Percentiles rank a stretch among this genome's conserved stretches.
Conservation (phyloP, 2,329 filamentous ascomycete genomes). For the Epichloe glyceriae region DNA sequence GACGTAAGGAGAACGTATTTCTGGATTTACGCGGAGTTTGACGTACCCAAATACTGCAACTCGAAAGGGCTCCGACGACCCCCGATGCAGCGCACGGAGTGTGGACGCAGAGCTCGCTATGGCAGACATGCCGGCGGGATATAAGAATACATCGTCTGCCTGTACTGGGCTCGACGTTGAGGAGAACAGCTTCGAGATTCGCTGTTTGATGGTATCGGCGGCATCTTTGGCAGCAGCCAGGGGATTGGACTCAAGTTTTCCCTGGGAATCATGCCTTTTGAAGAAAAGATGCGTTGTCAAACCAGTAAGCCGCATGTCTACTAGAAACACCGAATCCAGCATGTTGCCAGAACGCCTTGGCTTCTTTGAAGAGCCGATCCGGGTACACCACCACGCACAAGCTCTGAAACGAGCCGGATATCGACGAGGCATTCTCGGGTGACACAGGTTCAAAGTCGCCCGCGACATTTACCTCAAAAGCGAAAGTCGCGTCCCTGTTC, state of each 20-base stretch:
- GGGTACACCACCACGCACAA: slow-evolving; percentile 11
- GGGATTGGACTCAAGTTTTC: not conserved
- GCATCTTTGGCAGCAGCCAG: slow-evolving; percentile 6
- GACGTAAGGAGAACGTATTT: too few relatives aligned
- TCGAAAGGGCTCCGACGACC: slow-evolving; percentile 1
- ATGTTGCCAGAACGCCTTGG: slow-evolving; percentile 19
- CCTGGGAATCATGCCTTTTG: not conserved
- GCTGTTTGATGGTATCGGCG: slow-evolving; percentile 5
- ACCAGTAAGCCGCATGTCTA: slow-evolving; percentile 14
- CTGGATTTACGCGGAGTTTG: too few relatives aligned
- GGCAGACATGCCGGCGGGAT: slow-evolving; percentile 38
- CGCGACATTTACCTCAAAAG: not conserved
- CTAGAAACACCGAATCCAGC: slow-evolving; percentile 18
- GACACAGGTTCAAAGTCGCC: not conserved
- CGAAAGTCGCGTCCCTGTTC: not conserved
- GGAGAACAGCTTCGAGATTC: slow-evolving; percentile 11
- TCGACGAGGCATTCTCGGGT: not conserved
- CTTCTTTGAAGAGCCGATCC: slow-evolving; percentile 8
- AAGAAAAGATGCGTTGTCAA: slow-evolving; percentile 12
- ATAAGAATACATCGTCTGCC: slow-evolving; percentile 32
- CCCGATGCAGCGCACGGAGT: slow-evolving; percentile 1
- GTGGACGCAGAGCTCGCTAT: slow-evolving; percentile 20
- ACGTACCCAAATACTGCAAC: slow-evolving; percentile 18
- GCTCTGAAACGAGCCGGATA: not conserved
- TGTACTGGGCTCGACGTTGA: slow-evolving; percentile 6